These are phyloP conservation scores for Paraphysoderma sedebokerense DNA, from an alignment of 371 early-diverging fungal genomes.

Conservation along the genomic window DNA sequence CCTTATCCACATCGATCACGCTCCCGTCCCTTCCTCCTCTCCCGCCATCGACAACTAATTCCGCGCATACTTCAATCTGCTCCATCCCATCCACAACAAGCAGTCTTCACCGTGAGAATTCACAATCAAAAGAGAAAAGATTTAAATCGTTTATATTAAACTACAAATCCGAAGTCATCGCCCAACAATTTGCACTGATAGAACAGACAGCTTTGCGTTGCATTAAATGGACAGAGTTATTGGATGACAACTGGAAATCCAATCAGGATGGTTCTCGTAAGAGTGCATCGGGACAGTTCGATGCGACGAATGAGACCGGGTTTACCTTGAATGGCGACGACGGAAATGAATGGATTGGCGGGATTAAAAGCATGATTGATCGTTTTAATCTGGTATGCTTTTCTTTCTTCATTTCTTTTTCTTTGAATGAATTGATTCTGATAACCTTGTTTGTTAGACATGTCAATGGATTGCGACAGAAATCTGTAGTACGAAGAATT, in stretches of 20 bases:
- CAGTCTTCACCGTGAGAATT: too few relatives aligned
- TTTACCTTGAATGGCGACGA: neutral
- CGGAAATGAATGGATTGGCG: neutral
- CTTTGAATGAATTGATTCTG: neutral
- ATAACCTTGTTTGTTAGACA: slow-evolving; percentile 4
- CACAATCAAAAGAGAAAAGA: slow-evolving; percentile 1
- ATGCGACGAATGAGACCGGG: too few relatives aligned
- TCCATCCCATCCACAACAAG: too few relatives aligned
- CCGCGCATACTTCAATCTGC: too few relatives aligned
- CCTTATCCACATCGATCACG: too few relatives aligned
- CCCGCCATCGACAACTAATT: too few relatives aligned
- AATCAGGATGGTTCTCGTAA: slow-evolving; percentile 8
- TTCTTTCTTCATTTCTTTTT: neutral
- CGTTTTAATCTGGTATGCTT: neutral
- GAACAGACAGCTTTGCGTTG: slow-evolving; percentile 5
- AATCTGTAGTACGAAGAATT: slow-evolving; percentile 11
- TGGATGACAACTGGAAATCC: slow-evolving; percentile 6
- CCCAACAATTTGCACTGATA: slow-evolving; percentile 5
- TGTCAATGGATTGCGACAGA: slow-evolving; percentile 18
- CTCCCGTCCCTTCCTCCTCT: too few relatives aligned
- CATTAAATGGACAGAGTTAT: slow-evolving; percentile 5
- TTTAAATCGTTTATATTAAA: slow-evolving; percentile 6
- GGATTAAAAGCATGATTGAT: neutral
- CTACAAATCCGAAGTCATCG: slow-evolving; percentile 7
- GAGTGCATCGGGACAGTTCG: too few relatives aligned